Evolutionary conservation across 2,329 filamentous ascomycete species (phyloP).

Genomic region (Chrysoporthe cubensis): DNA sequence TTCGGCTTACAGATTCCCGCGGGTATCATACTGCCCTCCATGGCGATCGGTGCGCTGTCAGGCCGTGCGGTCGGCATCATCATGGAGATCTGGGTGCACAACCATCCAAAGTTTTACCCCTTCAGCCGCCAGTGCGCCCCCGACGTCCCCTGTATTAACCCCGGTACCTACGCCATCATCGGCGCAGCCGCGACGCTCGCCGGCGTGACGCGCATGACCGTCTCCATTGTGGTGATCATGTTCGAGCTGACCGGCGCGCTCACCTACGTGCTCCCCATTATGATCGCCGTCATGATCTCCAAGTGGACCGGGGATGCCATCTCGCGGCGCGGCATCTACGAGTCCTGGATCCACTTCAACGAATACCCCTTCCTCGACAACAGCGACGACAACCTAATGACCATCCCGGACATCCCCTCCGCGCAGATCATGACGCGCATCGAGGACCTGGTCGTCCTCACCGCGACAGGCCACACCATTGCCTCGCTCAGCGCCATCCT

Average conservation of each 20-base stretch:
- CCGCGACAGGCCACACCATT: constrained; percentile 86
- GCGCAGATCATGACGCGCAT: constrained; percentile 88
- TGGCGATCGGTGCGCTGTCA: constrained; percentile 90
- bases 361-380: constrained; percentile 96
- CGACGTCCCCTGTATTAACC: constrained; percentile 85
- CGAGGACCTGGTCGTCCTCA: constrained; percentile 87
- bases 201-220: constrained; percentile 93
- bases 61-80: constrained; percentile 88
- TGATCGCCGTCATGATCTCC: constrained; percentile 97
- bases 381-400: constrained; percentile 66
- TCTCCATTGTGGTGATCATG: constrained; percentile 99
- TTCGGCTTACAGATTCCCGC: constrained; percentile 95
- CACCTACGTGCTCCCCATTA: constrained; percentile 96
- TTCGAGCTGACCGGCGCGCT: constrained; percentile 97
- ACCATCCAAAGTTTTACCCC: constrained; percentile 74
- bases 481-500: constrained; percentile 73
- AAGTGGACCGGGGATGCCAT: constrained; percentile 99
- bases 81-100: constrained; percentile 84
- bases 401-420: constrained; percentile 82
- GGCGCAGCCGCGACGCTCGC: constrained; percentile 93
- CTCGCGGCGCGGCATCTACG: constrained; percentile 91
- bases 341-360: constrained; percentile 96
- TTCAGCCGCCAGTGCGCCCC: constrained; percentile 78
- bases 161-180: constrained; percentile 94
- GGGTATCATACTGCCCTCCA: constrained; percentile 92